Evolutionary conservation across 2,329 filamentous ascomycete genomes (phyloP), one percentile per base, ranked within the genome.

Genomic region (Fusarium graminum): DNA sequence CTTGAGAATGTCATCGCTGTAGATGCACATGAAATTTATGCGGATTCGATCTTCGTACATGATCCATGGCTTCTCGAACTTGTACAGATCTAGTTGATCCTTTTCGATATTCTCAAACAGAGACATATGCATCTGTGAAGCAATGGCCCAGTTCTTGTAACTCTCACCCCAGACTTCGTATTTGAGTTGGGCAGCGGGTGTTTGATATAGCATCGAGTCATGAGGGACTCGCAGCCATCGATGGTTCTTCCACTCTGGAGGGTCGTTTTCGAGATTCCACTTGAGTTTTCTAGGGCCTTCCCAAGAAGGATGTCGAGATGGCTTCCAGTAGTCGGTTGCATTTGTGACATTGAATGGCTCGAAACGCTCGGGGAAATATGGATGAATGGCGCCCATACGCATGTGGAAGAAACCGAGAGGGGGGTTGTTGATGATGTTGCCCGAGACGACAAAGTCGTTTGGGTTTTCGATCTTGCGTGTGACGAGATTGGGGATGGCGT

Each of bases 11-110:
- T 69, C 67, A 16, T 69, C 60, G 10, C 51, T 55, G 2, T 69
- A 67, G 4, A 69, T 6, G 13, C 59, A 67, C 59, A 69, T 69
- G 10, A 69, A 69, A 4, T 69, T 69, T 52, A 69, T 69, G 4
- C 67, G 32, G 7, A 69, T 69, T 13, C 67, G 66, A 0, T 69
- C 63, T 1, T 43, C 49, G 4, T 65, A 56, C 66, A 69, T 69
- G 7, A 26, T 34, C 67, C 67, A 69, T 3, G 59, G 47, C 6
- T 53, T 69, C 3, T 67, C 43, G 11, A 69, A 69, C 6, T 30
- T 67, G 17, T 69, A 69, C 1, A 69, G n/a, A 25, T 67, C 44
- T 11, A 69, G n/a, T 4, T 55, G 36, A 11, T 69, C 38, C 12
- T 58, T 61, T 29, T 69, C 67, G 2, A 69, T 67, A 2, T 69